A percentile compares a stretch with the other conserved stretches of the same genome.
Conservation (phyloP, 768 basidiomycete genomes). For the Psilocybe sp. region DNA sequence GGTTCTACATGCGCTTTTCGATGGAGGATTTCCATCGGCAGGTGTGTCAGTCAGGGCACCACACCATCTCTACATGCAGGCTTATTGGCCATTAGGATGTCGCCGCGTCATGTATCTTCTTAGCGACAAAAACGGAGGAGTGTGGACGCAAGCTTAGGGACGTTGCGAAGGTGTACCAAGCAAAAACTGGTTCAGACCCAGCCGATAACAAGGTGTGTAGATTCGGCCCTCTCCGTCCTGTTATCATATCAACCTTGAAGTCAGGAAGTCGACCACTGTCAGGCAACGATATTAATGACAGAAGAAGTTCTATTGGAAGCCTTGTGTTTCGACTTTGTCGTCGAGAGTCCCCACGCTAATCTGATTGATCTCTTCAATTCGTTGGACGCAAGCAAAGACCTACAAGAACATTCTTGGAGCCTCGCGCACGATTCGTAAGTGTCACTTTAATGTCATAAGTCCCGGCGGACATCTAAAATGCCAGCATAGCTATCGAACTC, state of each 20-base stretch:
- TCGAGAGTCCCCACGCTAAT: constrained; percentile 73
- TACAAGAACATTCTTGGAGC: constrained; percentile 83
- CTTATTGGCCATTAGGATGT: constrained; percentile 53
- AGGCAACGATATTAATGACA: constrained; percentile 63
- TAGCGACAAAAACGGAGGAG: constrained; percentile 91
- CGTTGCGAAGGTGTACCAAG: constrained; percentile 71
- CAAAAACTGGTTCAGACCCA: constrained; percentile 60
- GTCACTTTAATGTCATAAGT: constrained; percentile 13
- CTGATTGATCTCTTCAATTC: constrained; percentile 71
- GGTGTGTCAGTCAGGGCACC: constrained; percentile 38
- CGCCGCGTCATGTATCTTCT: constrained; percentile 82
- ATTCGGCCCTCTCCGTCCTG: neutral
- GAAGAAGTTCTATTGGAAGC: constrained; percentile 82
- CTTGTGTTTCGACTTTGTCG: constrained; percentile 82
- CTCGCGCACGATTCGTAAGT: constrained; percentile 83
- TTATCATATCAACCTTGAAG: constrained; percentile 7
- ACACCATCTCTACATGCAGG: constrained; percentile 8
- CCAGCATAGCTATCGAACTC: constrained; percentile 66
- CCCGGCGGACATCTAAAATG: constrained; percentile 7
- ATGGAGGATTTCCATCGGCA: constrained; percentile 81
- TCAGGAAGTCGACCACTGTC: constrained; percentile 76
- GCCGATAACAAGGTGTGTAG: constrained; percentile 62
- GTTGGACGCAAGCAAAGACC: constrained; percentile 39
- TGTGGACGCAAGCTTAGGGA: constrained; percentile 85
- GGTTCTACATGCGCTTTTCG: constrained; percentile 86